Evolutionary conservation across 2,329 filamentous ascomycete genomes (phyloP).

Genomic region (Cercospora beticola): DNA sequence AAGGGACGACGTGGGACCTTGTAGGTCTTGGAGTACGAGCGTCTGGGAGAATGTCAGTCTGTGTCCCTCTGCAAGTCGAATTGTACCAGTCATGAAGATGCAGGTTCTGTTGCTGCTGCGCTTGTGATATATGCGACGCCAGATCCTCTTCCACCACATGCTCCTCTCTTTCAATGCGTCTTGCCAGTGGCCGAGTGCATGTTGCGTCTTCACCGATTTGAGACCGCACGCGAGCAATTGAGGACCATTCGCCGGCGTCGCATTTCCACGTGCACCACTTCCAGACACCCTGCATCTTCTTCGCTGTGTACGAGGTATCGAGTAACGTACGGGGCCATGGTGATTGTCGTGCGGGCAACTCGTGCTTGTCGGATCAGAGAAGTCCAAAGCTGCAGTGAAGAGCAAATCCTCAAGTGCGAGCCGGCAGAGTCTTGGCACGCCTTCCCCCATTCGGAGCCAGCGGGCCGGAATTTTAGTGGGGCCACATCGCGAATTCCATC

Average conservation of each 20-base stretch:
- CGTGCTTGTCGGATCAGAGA: slow-evolving; percentile 15
- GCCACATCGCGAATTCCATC: slow-evolving; percentile 2
- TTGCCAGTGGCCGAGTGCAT: background rate
- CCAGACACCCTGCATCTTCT: slow-evolving; percentile 10
- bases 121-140: background rate
- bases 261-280: background rate
- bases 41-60: slow-evolving; percentile 34
- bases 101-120: background rate
- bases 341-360: slow-evolving; percentile 22
- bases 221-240: slow-evolving; percentile 1
- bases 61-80: background rate
- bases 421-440: background rate
- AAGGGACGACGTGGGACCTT: slow-evolving; percentile 98
- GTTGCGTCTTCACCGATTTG: background rate
- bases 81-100: slow-evolving; percentile 4
- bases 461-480: slow-evolving; percentile 2
- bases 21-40: slow-evolving; percentile 98
- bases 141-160: background rate
- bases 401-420: slow-evolving; percentile 1
- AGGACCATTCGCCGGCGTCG: background rate
- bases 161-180: background rate
- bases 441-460: background rate
- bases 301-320: slow-evolving; percentile 1
- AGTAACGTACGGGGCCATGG: slow-evolving; percentile 30
- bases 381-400: slow-evolving; percentile 6